A percentile compares a stretch with the other conserved stretches of the same genome.
Evolutionary conservation across 495 filamentous ascomycete genomes (phyloP).

Genomic region (Trichoderma gamsii): DNA sequence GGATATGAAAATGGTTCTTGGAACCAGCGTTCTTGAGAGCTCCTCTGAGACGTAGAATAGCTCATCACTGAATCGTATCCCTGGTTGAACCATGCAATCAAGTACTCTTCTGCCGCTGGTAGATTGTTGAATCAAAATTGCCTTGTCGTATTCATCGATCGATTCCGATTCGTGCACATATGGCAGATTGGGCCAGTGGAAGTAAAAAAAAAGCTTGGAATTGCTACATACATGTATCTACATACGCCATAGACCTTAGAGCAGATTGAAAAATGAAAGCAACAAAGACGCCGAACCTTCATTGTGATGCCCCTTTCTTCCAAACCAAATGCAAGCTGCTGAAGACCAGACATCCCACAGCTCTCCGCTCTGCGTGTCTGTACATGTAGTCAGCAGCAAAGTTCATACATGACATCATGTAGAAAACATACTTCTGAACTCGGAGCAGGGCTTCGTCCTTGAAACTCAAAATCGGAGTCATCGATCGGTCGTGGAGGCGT

Average conservation of each 20-base stretch:
- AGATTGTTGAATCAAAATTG: not conserved
- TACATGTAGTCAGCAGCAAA: not conserved
- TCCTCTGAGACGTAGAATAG: no score
- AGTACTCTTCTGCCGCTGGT: not conserved
- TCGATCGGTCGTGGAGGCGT: not conserved
- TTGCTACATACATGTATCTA: not conserved
- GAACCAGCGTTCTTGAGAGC: no score
- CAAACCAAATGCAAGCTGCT: not conserved
- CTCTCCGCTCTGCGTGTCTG: not conserved
- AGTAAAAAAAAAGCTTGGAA: not conserved
- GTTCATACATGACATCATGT: not conserved
- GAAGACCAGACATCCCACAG: not conserved
- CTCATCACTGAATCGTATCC: not conserved
- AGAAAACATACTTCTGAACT: not conserved
- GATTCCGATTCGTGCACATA: not conserved
- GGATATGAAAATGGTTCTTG: no score
- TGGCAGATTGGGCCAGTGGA: not conserved
- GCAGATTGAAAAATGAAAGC: not conserved
- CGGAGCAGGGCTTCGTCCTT: not conserved
- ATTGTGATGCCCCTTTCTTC: not conserved
- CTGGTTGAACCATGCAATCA: not conserved
- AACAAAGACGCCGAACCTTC: not conserved
- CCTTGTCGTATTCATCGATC: not conserved
- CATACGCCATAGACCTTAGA: not conserved
- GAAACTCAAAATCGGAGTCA: not conserved